Conservation (phyloP, 2,329 filamentous ascomycete genomes). For the Aspergillus pseudoviridinutans region DNA sequence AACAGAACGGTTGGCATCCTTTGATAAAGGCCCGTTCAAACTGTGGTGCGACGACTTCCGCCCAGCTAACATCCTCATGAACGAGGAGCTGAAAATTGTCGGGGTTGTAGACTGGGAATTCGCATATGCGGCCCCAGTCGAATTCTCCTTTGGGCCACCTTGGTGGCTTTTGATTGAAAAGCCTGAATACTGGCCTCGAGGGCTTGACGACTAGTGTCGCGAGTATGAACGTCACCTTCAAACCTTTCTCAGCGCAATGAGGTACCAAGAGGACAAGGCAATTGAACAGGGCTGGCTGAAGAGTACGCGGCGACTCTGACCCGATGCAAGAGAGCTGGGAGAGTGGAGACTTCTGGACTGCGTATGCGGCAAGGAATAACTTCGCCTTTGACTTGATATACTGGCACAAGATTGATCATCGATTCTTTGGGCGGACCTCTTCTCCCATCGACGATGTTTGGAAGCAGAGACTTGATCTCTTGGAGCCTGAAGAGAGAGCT, state of each 20-base stretch:
- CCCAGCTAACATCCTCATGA: slow-evolving; percentile 16
- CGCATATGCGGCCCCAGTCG: slow-evolving; percentile 17
- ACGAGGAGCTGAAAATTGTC: slow-evolving; percentile 9
- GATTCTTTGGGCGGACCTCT: slow-evolving; percentile 3
- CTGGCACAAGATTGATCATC: slow-evolving; percentile 8
- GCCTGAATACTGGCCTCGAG: slow-evolving; percentile 19
- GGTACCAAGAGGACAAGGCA: slow-evolving; percentile 5
- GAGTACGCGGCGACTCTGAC: slow-evolving; percentile 9
- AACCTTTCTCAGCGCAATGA: slow-evolving; percentile 15
- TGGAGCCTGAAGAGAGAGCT: not conserved
- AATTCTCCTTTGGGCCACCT: slow-evolving; percentile 18
- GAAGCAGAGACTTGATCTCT: not conserved
- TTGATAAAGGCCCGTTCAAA: slow-evolving; percentile 20
- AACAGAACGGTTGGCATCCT: slow-evolving; percentile 11
- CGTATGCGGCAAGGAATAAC: slow-evolving; percentile 9
- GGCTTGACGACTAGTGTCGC: slow-evolving; percentile 15
- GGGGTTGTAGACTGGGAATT: slow-evolving; percentile 23
- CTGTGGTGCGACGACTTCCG: slow-evolving; percentile 23
- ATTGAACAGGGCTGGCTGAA: slow-evolving; percentile 5
- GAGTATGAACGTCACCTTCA: slow-evolving; percentile 10
- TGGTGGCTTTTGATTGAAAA: slow-evolving; percentile 22
- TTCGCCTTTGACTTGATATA: slow-evolving; percentile 12
- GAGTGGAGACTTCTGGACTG: slow-evolving; percentile 12
- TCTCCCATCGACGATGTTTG: not conserved
- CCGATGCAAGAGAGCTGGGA: slow-evolving; percentile 11